Evolutionary conservation across 768 basidiomycete genomes (phyloP).

Genomic region (Ramaria sp.): DNA sequence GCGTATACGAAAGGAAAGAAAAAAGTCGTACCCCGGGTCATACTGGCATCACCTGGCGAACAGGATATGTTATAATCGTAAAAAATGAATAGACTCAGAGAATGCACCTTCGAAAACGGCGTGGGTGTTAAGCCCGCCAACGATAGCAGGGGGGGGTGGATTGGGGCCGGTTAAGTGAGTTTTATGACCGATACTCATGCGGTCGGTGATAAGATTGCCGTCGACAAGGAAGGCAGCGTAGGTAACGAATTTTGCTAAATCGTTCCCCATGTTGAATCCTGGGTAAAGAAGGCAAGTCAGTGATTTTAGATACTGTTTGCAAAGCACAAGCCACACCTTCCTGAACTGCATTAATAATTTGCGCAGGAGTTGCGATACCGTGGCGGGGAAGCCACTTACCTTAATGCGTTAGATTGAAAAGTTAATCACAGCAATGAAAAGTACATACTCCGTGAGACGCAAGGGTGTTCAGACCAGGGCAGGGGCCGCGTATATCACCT

Average conservation of each 20-base stretch:
- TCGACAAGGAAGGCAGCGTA: constrained; percentile 7
- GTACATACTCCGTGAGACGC: constrained; percentile 7
- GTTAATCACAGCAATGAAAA: neutral
- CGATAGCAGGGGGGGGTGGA: neutral
- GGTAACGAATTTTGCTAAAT: neutral
- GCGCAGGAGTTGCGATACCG: constrained; percentile 7
- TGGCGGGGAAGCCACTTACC: constrained; percentile 2
- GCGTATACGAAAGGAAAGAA: neutral
- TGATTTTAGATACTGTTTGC: neutral
- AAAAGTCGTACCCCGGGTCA: constrained; percentile 2
- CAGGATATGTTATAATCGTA: neutral
- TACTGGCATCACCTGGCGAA: constrained; percentile 6
- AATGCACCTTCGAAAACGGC: constrained; percentile 7
- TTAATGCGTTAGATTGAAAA: neutral
- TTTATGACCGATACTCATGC: constrained; percentile 6
- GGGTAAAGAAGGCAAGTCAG: neutral
- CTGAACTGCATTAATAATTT: constrained; percentile 6
- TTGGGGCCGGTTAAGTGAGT: neutral
- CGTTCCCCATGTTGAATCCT: constrained; percentile 10
- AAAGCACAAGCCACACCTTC: neutral
- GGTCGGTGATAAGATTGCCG: constrained; percentile 9
- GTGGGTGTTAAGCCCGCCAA: constrained; percentile 5
- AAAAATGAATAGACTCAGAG: neutral
- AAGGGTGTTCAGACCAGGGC: constrained; percentile 9
- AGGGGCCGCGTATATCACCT: constrained; percentile 4